phyloP scores from a whole-genome alignment of 352 stramenopile species.

The Pythium aristosporum region DNA sequence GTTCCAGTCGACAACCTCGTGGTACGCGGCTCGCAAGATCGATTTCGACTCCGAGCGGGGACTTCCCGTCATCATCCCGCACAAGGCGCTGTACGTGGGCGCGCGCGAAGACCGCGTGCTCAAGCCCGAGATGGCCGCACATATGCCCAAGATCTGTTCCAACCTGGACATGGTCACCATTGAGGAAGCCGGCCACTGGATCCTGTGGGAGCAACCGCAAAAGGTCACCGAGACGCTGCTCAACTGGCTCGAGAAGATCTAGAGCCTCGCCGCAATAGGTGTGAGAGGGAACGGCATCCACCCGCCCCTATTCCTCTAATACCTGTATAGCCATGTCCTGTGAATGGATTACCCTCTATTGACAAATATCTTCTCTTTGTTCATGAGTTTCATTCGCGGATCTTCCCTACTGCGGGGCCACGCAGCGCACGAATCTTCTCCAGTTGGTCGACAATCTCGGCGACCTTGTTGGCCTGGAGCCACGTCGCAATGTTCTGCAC shows the following conservation, averaged over 20 bases:
- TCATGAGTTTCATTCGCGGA: too few relatives aligned
- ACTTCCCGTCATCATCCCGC: conserved; percentile 32
- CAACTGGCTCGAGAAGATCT: conserved; percentile 41
- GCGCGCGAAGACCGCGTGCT: conserved; percentile 56
- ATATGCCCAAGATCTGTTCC: conserved; percentile 55
- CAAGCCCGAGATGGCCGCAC: conserved; percentile 48
- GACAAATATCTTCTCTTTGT: too few relatives aligned
- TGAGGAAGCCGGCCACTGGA: conserved; percentile 55
- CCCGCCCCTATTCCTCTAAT: too few relatives aligned
- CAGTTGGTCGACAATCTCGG: conserved; percentile 13
- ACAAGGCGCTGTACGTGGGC: conserved; percentile 60
- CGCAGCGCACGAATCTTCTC: conserved; percentile 3
- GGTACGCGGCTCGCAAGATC: conserved; percentile 54
- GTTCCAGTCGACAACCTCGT: conserved; percentile 56
- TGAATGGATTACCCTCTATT: too few relatives aligned
- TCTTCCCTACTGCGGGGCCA: not conserved
- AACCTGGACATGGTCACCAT: conserved; percentile 54
- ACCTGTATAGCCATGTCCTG: too few relatives aligned
- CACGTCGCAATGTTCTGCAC: conserved; percentile 19
- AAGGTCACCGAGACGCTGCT: conserved; percentile 39
- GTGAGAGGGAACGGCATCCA: too few relatives aligned
- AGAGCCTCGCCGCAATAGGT: not conserved
- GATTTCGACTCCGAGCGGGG: conserved; percentile 52
- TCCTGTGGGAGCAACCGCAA: conserved; percentile 56
- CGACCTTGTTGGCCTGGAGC: conserved; percentile 23